phyloP scores from a whole-genome alignment of 2,329 filamentous ascomycete species.

The Diaporthe sp. region DNA sequence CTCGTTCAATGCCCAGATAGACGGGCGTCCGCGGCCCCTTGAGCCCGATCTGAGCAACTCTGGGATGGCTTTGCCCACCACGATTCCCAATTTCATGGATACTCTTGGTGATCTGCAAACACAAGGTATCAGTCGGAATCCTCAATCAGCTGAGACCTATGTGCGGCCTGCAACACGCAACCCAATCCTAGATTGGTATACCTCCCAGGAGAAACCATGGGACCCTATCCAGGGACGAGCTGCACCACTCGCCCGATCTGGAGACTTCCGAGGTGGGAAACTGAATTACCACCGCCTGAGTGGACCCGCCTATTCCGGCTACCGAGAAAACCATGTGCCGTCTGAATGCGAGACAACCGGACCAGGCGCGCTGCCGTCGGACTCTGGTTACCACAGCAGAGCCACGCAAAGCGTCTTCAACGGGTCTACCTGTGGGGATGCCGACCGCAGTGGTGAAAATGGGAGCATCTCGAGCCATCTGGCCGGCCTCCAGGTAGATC shows the following conservation, averaged over 20 bases:
- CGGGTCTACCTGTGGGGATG: conserved; percentile 55
- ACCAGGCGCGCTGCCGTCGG: conserved; percentile 46
- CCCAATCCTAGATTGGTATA: conserved; percentile 24
- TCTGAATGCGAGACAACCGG: conserved; percentile 43
- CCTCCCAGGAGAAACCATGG: conserved; percentile 27
- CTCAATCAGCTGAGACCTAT: conserved; percentile 3
- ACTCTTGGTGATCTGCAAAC: conserved; percentile 26
- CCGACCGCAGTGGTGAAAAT: conserved; percentile 51
- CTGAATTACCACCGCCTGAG: background rate
- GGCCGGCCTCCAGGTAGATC: conserved; percentile 42
- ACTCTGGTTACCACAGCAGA: conserved; percentile 60
- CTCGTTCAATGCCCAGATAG: conserved; percentile 28
- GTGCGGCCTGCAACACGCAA: conserved; percentile 12
- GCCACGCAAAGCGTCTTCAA: conserved; percentile 55
- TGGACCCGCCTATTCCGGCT: conserved; percentile 11
- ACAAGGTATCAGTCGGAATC: background rate
- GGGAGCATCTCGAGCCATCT: conserved; percentile 50
- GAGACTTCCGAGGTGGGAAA: conserved; percentile 2
- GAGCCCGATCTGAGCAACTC: conserved; percentile 35
- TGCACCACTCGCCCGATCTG: background rate
- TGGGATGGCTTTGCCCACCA: conserved; percentile 33
- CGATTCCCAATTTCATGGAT: conserved; percentile 11
- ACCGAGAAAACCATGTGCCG: conserved; percentile 25
- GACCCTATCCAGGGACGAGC: conserved; percentile 25
- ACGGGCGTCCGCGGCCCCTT: conserved; percentile 37